Evolutionary conservation across 768 basidiomycete genomes (phyloP).

Genomic region (Phylloporus sp.): DNA sequence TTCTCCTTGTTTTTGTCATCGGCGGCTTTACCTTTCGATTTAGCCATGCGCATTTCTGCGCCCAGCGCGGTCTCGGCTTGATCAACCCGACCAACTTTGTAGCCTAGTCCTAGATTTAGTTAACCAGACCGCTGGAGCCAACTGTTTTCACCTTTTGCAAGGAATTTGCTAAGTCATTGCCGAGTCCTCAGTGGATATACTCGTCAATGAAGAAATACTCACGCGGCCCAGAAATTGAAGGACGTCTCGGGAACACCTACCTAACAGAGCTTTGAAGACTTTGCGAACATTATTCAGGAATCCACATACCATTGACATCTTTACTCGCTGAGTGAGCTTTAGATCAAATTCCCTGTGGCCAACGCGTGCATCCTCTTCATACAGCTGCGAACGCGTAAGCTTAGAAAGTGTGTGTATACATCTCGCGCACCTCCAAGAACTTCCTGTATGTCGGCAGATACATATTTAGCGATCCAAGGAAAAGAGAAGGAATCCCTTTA

Average conservation of each 20-base stretch:
- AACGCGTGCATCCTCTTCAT: conserved; percentile 91
- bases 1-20: conserved; percentile 65
- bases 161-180: conserved; percentile 56
- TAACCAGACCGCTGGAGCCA: not conserved
- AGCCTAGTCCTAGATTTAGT: conserved; percentile 41
- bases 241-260: conserved; percentile 93
- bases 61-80: conserved; percentile 97
- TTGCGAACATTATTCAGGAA: not conserved
- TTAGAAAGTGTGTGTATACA: not conserved
- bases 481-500: conserved; percentile 25
- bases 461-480: not conserved
- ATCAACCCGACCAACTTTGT: conserved; percentile 95
- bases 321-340: conserved; percentile 86
- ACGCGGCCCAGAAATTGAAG: conserved; percentile 93
- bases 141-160: conserved; percentile 47
- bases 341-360: conserved; percentile 95
- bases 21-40: conserved; percentile 41
- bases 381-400: conserved; percentile 42
- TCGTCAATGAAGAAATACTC: conserved; percentile 29
- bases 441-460: conserved; percentile 46
- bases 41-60: conserved; percentile 90
- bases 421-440: conserved; percentile 60
- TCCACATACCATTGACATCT: conserved; percentile 90
- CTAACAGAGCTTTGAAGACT: conserved; percentile 34
- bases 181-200: conserved; percentile 3